Base-by-base conservation (phyloP, 2,329 filamentous ascomycete species). In the Fusarium nelsonii region DNA sequence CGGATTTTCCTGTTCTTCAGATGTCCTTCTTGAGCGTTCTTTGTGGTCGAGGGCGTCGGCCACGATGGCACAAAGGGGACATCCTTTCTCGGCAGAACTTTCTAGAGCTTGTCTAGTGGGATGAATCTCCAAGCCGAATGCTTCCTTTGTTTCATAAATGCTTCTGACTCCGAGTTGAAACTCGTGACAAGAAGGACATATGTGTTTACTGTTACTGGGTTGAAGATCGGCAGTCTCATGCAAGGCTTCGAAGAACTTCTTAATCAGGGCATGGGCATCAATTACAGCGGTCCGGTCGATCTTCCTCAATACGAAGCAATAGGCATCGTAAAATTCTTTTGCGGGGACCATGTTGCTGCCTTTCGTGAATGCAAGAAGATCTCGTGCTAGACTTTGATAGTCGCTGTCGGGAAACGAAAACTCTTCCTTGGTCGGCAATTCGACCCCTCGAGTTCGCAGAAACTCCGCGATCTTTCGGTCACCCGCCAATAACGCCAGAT, bases 261-360 rank as follows among this genome's bases (percentile, higher is more conserved):
- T 6, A 3, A 40, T 15, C 3, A 40, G 39, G 6, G 5, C 23
- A 0, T 40, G 6, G 12, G 2, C 39, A 2, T 40, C 39, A 40
- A 15, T 0, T 6, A 6, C 4, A 3, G 18, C 8, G 0, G 6
- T 12, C 7, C 8, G 6, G 11, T 40, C 12, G 18, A 40, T 3
- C 4, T 5, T 23, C 14, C 18, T 8, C 18, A 40, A 8, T 2
- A 9, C 37, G 20, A 23, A 40, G 18, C 18, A 4, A 23, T 23
- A 23, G 0, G 18, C 3, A 4, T 15, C 37, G 8, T 40, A 23
- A 4, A 40, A 20, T 11, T 23, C 12, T 3, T 9, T 23, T 9
- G 18, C 8, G 1, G 39, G 39, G 23, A 40, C 18, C 1, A 14
- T 14, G 6, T 15, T 11, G 5, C 4, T 5, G 18, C 6, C 39